Evolutionary conservation across 78 protist species (phyloP), one percentile per base, ranked within the genome.

Genomic region (Cavenderia fasciculata): DNA sequence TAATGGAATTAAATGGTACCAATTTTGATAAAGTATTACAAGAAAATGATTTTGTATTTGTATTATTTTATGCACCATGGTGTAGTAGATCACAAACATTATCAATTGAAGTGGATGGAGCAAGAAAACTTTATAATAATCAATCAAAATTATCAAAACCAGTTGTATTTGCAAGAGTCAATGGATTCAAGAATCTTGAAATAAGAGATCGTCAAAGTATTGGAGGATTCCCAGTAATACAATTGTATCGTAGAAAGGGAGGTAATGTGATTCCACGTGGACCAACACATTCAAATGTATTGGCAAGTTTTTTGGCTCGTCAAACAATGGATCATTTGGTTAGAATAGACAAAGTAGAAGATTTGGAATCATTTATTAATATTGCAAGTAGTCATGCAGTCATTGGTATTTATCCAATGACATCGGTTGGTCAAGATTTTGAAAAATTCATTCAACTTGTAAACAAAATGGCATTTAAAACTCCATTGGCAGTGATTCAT

Each of bases 41-140:
- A 41, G 88, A 79, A 54, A 79, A 79, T 66, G 36, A 65, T 4
- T 79, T 65, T 65, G 88, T 79, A 34, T 79, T 8, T 38, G 72
- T 47, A n/a, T 25, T 79, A 10, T 79, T 79, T 44, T 79, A 79
- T 52, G 88, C 88, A 54, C 88, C 88, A 52, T 79, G 88, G 88
- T 79, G 88, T 66, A 14, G 49, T 14, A 46, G 88, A 36, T 65
- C 76, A 65, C 88, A 79, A 29, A 34, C 74, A 27, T 6, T 79
- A 4, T 4, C 36, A n/a, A 21, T 18, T 21, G 88, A 79, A 46
- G 34, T 79, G 23, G 47, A 51, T 27, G 74, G 47, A 46, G 43
- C 88, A 40, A 25, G 73, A 29, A n/a, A 68, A 27, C 5, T 79
- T 18, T 63, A 66, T 29, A n/a, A 33, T 21, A 36, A 29, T 25